A percentile compares a stretch with the other conserved stretches of the same genome.
Evolutionary conservation across 208 protist genomes (phyloP).

Genomic region (Wallacemonas sp.): DNA sequence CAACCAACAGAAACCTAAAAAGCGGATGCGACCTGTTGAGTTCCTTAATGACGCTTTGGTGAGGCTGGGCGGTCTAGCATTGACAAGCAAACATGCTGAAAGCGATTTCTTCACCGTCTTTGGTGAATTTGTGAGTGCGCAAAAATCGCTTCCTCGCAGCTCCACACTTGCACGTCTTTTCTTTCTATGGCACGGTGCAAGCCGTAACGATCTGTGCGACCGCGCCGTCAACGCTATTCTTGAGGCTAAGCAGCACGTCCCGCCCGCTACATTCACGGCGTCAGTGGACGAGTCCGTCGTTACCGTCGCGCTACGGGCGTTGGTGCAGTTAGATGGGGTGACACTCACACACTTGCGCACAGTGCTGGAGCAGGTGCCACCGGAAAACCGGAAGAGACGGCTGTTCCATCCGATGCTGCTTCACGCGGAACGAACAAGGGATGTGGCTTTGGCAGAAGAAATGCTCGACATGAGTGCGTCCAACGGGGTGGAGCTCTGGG

Average conservation of each 20-base stretch:
- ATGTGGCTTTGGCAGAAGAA: slow-evolving; percentile 43
- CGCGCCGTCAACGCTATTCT: slow-evolving; percentile 33
- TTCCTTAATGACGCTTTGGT: slow-evolving; percentile 73
- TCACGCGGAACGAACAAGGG: slow-evolving; percentile 25
- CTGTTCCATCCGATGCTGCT: slow-evolving; percentile 69
- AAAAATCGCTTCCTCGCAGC: slow-evolving; percentile 54
- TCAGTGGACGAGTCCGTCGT: slow-evolving; percentile 73
- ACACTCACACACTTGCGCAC: not conserved
- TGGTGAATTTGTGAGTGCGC: slow-evolving; percentile 42
- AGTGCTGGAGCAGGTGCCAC: slow-evolving; percentile 51
- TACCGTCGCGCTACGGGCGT: slow-evolving; percentile 64
- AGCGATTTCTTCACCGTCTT: slow-evolving; percentile 34
- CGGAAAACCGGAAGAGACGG: slow-evolving; percentile 53
- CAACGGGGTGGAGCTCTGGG: slow-evolving; percentile 75
- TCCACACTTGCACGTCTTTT: slow-evolving; percentile 60
- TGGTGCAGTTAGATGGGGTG: slow-evolving; percentile 1
- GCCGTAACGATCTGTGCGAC: slow-evolving; percentile 29
- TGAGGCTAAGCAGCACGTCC: slow-evolving; percentile 17
- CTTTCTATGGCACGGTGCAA: slow-evolving; percentile 46
- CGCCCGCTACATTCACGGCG: slow-evolving; percentile 12
- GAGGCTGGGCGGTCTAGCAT: slow-evolving; percentile 32
- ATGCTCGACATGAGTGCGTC: slow-evolving; percentile 35
- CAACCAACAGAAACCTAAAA: slow-evolving; percentile 38
- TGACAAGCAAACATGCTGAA: slow-evolving; percentile 12
- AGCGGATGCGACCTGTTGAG: slow-evolving; percentile 42